Evolutionary conservation across 2,329 filamentous ascomycete genomes (phyloP), one percentile per base, ranked within the genome.

Genomic region (Trichoderma atroviride): DNA sequence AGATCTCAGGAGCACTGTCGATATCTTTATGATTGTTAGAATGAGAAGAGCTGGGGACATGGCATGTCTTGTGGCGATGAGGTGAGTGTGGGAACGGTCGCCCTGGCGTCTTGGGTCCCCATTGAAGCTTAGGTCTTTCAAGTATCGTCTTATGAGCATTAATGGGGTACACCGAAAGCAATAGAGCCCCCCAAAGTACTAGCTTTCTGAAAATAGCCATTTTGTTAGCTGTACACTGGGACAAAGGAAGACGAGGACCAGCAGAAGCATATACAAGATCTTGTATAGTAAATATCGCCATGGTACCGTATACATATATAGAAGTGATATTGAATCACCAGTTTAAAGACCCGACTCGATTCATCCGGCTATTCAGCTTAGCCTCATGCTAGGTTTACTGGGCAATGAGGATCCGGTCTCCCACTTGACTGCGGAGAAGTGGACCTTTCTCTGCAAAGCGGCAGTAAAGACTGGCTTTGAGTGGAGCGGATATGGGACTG

Each of bases 101-200:
- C 37, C 61, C 61, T 29, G 61, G 61, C 14, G 61, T 55, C 33
- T 64, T 64, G 22, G 61, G 61, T 10, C 61, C 61, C 61, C 61
- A 64, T 53, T 64, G 31, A n/a, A 64, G 61, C 6, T 64, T 55
- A 1, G 61, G 61, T 19, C 61, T 53, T 4, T 37, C 22, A 55
- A 64, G n/a, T 27, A 29, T 4, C 2, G 47, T 16, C 47, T 53
- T 64, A 19, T 29, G 61, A 9, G 33, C 61, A 4, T 53, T 24
- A 27, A 64, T 29, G 22, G 33, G 47, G 5, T 40, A 16, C 5
- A 40, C 19, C 11, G 37, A 40, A 10, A 50, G 33, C 2, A 64
- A 14, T 10, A 40, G 5, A 3, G 47, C 50, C 24, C 53, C 61
- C 6, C 13, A 27, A 24, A 40, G 1, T 14, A 40, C 6, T 3